Evolutionary conservation across 352 stramenopile genomes (phyloP).

Genomic region (Hyaloperonospora arabidopsidis): DNA sequence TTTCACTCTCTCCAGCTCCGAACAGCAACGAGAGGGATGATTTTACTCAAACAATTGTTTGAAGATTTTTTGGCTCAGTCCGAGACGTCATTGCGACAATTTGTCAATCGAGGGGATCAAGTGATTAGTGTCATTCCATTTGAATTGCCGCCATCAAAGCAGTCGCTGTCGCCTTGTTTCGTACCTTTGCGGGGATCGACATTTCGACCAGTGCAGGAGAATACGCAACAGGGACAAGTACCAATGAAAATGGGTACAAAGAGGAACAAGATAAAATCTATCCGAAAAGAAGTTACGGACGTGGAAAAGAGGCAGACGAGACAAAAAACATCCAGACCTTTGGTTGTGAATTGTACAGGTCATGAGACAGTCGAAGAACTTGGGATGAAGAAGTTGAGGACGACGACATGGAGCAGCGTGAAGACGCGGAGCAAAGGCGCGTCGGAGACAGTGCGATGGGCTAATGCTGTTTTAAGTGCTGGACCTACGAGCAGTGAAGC

Average conservation of each 20-base stretch:
- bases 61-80: conserved; percentile 24
- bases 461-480: neutral
- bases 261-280: too few relatives aligned
- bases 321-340: too few relatives aligned
- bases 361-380: neutral
- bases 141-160: conserved; percentile 8
- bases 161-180: neutral
- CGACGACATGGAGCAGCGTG: neutral
- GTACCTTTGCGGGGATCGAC: neutral
- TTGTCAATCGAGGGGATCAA: conserved; percentile 21
- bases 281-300: too few relatives aligned
- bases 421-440: neutral
- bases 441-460: neutral
- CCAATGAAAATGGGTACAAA: too few relatives aligned
- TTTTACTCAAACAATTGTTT: conserved; percentile 34
- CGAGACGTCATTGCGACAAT: conserved; percentile 22
- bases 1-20: conserved; percentile 36
- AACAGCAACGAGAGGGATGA: conserved; percentile 35
- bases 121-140: conserved; percentile 39
- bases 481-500: neutral
- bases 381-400: neutral
- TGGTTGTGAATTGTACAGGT: too few relatives aligned
- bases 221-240: too few relatives aligned
- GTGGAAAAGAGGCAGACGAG: too few relatives aligned
- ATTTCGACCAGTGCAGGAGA: too few relatives aligned